Evolutionary conservation across 2,329 filamentous ascomycete genomes (phyloP).

Genomic region (Podosphaera leucotricha): DNA sequence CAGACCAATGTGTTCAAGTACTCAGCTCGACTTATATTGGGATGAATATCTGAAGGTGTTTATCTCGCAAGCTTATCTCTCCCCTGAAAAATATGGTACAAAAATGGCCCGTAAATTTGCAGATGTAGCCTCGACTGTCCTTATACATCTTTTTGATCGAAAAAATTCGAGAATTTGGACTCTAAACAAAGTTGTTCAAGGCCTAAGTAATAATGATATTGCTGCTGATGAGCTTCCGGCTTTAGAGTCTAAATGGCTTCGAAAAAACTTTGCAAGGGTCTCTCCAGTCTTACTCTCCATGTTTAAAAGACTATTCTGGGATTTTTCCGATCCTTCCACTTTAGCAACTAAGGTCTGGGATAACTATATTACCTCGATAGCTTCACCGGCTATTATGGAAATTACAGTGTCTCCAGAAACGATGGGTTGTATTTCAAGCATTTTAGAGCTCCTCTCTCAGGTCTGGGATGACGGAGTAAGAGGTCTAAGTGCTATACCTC

Average conservation of each 20-base stretch:
- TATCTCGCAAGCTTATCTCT: constrained; percentile 29
- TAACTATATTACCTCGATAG: constrained; percentile 35
- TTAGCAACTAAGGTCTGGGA: constrained; percentile 31
- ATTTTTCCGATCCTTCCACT: constrained; percentile 34
- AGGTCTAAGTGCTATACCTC: constrained; percentile 12
- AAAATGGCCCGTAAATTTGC: constrained; percentile 22
- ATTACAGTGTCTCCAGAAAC: constrained; percentile 73
- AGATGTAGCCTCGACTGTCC: constrained; percentile 39
- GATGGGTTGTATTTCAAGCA: constrained; percentile 49
- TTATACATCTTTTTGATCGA: constrained; percentile 46
- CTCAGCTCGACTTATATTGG: constrained; percentile 59
- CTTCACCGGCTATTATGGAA: constrained; percentile 55
- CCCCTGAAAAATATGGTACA: constrained; percentile 17
- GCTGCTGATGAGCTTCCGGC: constrained; percentile 53
- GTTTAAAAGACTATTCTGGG: constrained; percentile 35
- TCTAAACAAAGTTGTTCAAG: constrained; percentile 43
- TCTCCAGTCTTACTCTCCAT: constrained; percentile 36
- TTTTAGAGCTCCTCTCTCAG: constrained; percentile 43
- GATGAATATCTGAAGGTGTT: constrained; percentile 45
- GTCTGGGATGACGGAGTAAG: constrained; percentile 37
- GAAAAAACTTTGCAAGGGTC: constrained; percentile 42
- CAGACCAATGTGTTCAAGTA: constrained; percentile 39
- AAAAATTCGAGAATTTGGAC: constrained; percentile 40
- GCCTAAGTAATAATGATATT: constrained; percentile 17
- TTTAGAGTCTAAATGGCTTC: constrained; percentile 69